Evolutionary conservation across 73 alveolate genomes (phyloP).

Genomic region (Blepharisma japonicum): DNA sequence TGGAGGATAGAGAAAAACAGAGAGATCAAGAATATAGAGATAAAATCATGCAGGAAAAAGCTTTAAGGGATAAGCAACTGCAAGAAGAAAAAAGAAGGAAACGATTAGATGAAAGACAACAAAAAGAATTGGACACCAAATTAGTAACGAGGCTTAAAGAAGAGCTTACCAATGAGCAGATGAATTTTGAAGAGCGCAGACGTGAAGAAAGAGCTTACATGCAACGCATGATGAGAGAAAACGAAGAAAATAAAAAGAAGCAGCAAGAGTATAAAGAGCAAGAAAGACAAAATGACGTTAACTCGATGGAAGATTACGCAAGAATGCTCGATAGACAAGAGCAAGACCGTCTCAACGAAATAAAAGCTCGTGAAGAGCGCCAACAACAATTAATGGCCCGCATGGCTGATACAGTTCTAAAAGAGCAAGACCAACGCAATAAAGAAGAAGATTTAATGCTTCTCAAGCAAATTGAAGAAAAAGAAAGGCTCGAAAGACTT

Average conservation of each 20-base stretch:
- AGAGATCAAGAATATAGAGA: slow-evolving; percentile 36
- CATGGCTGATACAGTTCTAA: slow-evolving; percentile 66
- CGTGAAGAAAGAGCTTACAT: slow-evolving; percentile 47
- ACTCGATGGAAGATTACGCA: slow-evolving; percentile 55
- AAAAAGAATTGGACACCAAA: not conserved
- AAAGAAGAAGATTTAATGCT: slow-evolving; percentile 53
- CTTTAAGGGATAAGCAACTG: slow-evolving; percentile 20
- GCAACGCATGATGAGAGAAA: slow-evolving; percentile 51
- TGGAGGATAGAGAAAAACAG: slow-evolving; percentile 12
- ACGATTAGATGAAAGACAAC: slow-evolving; percentile 6
- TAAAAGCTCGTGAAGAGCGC: slow-evolving; percentile 52
- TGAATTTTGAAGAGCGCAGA: slow-evolving; percentile 18
- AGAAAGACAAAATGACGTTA: slow-evolving; percentile 52
- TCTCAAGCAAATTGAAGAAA: slow-evolving; percentile 31
- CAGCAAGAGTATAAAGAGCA: slow-evolving; percentile 41
- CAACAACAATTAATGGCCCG: slow-evolving; percentile 59
- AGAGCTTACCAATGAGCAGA: slow-evolving; percentile 12
- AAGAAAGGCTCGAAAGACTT: slow-evolving; percentile 43
- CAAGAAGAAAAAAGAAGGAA: slow-evolving; percentile 24
- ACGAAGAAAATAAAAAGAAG: slow-evolving; percentile 47
- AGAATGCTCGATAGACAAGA: slow-evolving; percentile 65
- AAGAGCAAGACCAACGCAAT: slow-evolving; percentile 38
- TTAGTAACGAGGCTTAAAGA: slow-evolving; percentile 10
- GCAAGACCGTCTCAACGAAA: slow-evolving; percentile 52
- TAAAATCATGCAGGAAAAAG: slow-evolving; percentile 18